phyloP scores from a whole-genome alignment of 495 filamentous ascomycete genomes.

The Penicillium bialowiezense region DNA sequence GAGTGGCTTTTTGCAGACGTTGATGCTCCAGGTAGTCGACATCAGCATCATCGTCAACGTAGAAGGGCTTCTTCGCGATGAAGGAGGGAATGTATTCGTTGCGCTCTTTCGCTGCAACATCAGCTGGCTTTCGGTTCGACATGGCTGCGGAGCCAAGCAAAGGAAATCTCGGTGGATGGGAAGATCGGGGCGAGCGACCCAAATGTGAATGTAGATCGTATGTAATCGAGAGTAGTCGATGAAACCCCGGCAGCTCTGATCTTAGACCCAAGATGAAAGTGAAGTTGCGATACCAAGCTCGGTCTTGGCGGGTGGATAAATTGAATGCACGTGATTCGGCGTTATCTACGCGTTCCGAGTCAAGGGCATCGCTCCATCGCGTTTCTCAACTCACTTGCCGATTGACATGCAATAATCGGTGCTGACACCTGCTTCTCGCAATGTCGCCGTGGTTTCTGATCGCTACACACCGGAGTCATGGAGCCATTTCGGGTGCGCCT shows the following conservation, averaged over 20 bases:
- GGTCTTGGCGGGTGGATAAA: background rate
- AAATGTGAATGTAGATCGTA: too few relatives aligned
- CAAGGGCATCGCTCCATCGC: background rate
- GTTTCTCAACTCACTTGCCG: conserved; percentile 1
- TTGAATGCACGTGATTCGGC: conserved; percentile 32
- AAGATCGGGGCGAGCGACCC: background rate
- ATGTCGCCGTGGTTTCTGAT: conserved; percentile 30
- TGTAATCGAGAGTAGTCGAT: background rate
- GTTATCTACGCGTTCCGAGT: conserved; percentile 23
- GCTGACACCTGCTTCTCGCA: conserved; percentile 7
- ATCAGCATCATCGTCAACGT: conserved; percentile 78
- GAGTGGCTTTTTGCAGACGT: conserved; percentile 66
- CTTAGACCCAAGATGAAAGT: conserved; percentile 2
- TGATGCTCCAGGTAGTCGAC: conserved; percentile 97
- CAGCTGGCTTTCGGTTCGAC: conserved; percentile 47
- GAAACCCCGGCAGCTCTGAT: conserved; percentile 1
- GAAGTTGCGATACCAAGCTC: background rate
- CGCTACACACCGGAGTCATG: conserved; percentile 37
- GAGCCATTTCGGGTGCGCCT: conserved; percentile 80
- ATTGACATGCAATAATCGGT: conserved; percentile 8
- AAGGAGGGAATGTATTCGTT: conserved; percentile 99
- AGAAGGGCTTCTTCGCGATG: conserved; percentile 98
- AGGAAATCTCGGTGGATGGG: background rate
- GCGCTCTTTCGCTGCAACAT: conserved; percentile 64
- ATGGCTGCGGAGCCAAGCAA: conserved; percentile 14